These are phyloP conservation scores for Taphrina confusa DNA, from an alignment of 1,139 yeast species.

Conservation along the genomic window DNA sequence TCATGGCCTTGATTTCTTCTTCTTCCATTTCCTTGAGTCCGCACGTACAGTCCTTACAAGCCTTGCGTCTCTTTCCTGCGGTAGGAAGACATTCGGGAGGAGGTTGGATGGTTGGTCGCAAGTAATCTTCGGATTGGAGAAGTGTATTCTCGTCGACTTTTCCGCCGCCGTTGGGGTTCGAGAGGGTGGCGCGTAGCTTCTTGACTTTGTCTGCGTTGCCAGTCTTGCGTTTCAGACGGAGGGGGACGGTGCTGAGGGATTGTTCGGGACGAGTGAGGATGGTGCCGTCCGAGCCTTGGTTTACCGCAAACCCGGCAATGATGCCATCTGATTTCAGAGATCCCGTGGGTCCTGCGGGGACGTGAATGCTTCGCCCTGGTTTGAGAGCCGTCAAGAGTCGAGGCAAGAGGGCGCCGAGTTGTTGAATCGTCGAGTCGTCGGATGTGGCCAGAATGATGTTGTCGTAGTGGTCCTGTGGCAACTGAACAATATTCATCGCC, in stretches of 20 bases:
- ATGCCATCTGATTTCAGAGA: conserved; percentile 20
- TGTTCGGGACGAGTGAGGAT: conserved; percentile 27
- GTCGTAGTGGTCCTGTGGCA: conserved; percentile 53
- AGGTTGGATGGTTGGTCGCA: conserved; percentile 49
- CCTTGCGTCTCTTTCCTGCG: conserved; percentile 57
- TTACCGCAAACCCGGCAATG: conserved; percentile 22
- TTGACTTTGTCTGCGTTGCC: conserved; percentile 16
- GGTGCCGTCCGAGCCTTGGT: conserved; percentile 25
- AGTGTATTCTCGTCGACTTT: conserved; percentile 55
- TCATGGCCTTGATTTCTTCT: conserved; percentile 46
- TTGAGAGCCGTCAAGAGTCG: conserved; percentile 16
- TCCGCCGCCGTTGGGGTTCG: conserved; percentile 44
- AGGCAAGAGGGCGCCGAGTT: conserved; percentile 1
- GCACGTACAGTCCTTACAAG: conserved; percentile 97
- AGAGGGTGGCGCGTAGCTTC: conserved; percentile 44
- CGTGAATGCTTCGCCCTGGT: conserved; percentile 51
- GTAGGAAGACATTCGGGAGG: conserved; percentile 51
- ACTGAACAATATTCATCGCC: conserved; percentile 57
- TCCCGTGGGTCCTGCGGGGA: conserved; percentile 48
- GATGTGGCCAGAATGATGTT: conserved; percentile 62
- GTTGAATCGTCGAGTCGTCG: conserved; percentile 6
- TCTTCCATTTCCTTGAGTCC: conserved; percentile 77
- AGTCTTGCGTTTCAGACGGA: conserved; percentile 23
- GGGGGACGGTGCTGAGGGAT: conserved; percentile 12
- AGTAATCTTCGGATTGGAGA: conserved; percentile 46